A percentile compares a stretch with the other conserved stretches of the same genome.
phyloP scores from a whole-genome alignment of 768 basidiomycete genomes.

The Psilocybe sp. region DNA sequence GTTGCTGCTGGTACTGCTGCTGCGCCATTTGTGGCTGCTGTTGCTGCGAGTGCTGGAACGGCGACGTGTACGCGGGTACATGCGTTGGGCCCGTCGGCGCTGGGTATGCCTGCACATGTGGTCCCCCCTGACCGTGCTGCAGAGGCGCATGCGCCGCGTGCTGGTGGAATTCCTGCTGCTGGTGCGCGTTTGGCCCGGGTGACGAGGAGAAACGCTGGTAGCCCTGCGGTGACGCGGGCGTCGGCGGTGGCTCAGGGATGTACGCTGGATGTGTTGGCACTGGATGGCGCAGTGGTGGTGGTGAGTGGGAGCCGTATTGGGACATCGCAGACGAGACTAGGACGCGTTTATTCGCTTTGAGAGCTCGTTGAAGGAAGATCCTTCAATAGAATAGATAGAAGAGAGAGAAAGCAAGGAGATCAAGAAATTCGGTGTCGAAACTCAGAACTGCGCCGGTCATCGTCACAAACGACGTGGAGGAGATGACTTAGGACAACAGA shows the following conservation, averaged over 20 bases:
- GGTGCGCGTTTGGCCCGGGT: conserved; percentile 36
- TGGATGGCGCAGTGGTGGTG: conserved; percentile 83
- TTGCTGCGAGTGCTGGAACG: conserved; percentile 46
- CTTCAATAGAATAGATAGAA: background rate
- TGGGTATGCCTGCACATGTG: conserved; percentile 21
- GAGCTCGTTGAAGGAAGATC: background rate
- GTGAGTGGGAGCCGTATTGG: conserved; percentile 43
- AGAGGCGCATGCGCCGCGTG: no score
- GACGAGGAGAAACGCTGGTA: conserved; percentile 74
- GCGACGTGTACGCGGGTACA: conserved; percentile 46
- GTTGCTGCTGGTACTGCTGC: conserved; percentile 28
- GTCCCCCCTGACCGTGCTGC: conserved; percentile 1
- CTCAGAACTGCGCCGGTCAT: conserved; percentile 4
- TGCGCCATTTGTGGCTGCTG: conserved; percentile 31
- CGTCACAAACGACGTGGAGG: conserved; percentile 12
- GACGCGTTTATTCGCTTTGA: background rate
- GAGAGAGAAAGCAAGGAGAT: background rate
- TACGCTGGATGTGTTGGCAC: conserved; percentile 86
- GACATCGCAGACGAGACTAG: conserved; percentile 17
- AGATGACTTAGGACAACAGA: conserved; percentile 10
- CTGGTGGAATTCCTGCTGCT: conserved; percentile 14
- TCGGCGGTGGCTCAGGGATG: conserved; percentile 80
- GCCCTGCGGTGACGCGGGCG: conserved; percentile 69
- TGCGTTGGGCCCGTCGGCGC: conserved; percentile 27
- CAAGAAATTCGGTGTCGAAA: background rate